Evolutionary conservation across 192 early-diverging fungal genomes (phyloP), one percentile per base, ranked within the genome.

Genomic region (Coemansia sp.): DNA sequence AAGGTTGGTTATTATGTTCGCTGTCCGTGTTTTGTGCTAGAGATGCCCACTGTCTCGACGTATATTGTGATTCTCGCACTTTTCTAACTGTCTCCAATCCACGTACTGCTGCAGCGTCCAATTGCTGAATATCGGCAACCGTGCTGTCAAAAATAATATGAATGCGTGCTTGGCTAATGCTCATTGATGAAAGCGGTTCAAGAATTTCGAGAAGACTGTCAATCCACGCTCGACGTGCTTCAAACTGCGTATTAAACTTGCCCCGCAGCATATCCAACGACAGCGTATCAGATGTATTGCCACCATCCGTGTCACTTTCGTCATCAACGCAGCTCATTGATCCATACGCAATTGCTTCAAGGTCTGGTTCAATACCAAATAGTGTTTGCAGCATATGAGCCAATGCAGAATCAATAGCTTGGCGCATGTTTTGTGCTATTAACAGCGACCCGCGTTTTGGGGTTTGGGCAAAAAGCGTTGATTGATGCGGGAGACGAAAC

Each of bases 221-320:
- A 18, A 79, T 48, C 77, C 77, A 79, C 35, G 50, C n/a, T 18
- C 39, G 59, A 3, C 77, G 77, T 16, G 66, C 18, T 5, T 67
- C 45, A 71, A 79, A 79, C 24, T 63, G 65, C 41, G 54, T 11
- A 2, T 50, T 41, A 24, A 73, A 74, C 14, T 53, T 54, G 1
- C 16, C 29, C 13, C 61, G 56, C 14, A 70, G 54, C 11, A 27
- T 16, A 8, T 77, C 74, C 19, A 78, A 23, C 19, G 62, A 22
- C 47, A 22, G 4, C 0, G 13, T 20, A 18, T 61, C 66, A 7
- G 32, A 35, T 35, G 32, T 35, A 27, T 51, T 38, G 14, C 35
- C 14, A 16, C 3, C 57, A 0, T 37, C 41, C 11, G 19, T 8
- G 19, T n/a, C 41, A 7, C 39, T 4, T 18, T 20, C 16, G 45